Base-by-base conservation (phyloP, 2,329 filamentous ascomycete species). In the Atkinsonella hypoxylon region DNA sequence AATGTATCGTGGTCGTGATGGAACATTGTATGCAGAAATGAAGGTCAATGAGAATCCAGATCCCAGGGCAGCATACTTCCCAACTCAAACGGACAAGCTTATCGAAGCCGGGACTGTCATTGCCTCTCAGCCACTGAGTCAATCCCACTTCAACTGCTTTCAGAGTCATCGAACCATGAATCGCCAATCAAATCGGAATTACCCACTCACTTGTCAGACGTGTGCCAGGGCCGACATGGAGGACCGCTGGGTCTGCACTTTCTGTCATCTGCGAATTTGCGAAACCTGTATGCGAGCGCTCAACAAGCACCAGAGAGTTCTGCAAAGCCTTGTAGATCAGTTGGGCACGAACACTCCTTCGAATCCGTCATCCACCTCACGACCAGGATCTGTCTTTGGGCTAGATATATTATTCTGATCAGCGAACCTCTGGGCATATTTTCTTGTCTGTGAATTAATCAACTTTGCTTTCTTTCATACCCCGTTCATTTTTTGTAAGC, bases 261-360 rank as follows among this genome's bases (percentile, higher is more conserved):
- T 72, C 61, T 79, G 76, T 62, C 67, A 70, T 52, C 57, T 79
- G 45, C 71, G 76, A 48, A 69, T 80, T 51, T 81, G 78, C 61
- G 66, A 68, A 32, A 55, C 63, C 2, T 81, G 78, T 56, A 60
- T 67, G 39, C 69, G 65, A 12, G 59, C 64, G 20, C 60, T 81
- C 50, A 64, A 67, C 26, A 59, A 58, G 22, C 65, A 70, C 45
- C 64, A 67, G 39, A 66, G 70, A 22, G 69, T 78, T 53, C 61
- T 81, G 31, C 55, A 57, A n/a, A 60, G 56, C 38, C 60, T 77
- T 9, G 56, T 77, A 52, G 61, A 64, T n/a, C 59, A 65, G 9
- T 41, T 60, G 40, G 47, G 50, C 34, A 48, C 34, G 11, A 49
- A 44, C 45, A 58, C 51, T 18, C 56, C 56, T 10, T 53, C 57